phyloP scores from a whole-genome alignment of 2,329 filamentous ascomycete genomes.

The Delphinella strobiligena region DNA sequence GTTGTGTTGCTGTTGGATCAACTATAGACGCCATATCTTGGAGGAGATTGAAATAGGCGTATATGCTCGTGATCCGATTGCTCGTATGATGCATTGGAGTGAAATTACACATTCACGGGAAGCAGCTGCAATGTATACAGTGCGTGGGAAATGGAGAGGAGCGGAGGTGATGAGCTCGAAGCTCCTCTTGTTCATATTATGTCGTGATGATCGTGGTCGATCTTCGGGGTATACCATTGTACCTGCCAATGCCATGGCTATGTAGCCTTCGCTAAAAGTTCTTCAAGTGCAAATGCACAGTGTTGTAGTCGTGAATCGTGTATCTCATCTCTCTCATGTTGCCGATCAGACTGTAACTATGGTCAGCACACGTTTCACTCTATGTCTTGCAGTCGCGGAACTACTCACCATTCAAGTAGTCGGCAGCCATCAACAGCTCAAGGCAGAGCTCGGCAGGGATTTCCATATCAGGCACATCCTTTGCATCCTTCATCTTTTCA shows the following conservation, averaged over 20 bases:
- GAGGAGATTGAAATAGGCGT: constrained; percentile 11
- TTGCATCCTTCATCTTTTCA: constrained; percentile 57
- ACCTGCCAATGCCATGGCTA: not conserved
- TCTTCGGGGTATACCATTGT: constrained; percentile 6
- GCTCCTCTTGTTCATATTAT: not conserved
- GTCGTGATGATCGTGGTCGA: not conserved
- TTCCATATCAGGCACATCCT: constrained; percentile 69
- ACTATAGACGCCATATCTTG: constrained; percentile 14
- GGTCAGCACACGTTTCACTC: not conserved
- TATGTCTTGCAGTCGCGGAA: not conserved
- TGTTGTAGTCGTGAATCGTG: no score
- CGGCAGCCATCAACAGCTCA: constrained; percentile 64
- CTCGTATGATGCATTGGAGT: not conserved
- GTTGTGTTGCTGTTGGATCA: constrained; percentile 11
- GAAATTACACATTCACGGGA: not conserved
- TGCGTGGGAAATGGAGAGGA: not conserved
- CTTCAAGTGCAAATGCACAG: no score
- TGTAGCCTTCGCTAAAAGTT: no score
- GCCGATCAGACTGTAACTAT: constrained; percentile 9
- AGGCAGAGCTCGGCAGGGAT: constrained; percentile 68
- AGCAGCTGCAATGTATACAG: not conserved
- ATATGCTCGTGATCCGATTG: constrained; percentile 13
- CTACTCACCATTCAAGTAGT: constrained; percentile 54
- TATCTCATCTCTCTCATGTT: not conserved
- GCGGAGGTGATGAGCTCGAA: not conserved